phyloP scores from a whole-genome alignment of 129 eudicot species.

The Solidago caesia region DNA sequence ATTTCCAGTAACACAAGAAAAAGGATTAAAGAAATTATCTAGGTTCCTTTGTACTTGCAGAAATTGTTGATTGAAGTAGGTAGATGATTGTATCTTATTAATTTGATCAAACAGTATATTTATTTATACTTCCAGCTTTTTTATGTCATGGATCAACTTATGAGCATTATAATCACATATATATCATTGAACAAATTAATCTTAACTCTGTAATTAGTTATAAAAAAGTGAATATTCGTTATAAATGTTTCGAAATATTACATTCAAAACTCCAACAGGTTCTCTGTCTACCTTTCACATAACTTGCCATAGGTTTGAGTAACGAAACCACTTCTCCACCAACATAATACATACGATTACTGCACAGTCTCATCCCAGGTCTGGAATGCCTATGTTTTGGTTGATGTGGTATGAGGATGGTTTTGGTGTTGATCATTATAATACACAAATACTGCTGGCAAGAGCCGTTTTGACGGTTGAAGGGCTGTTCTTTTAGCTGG shows the following conservation, averaged over 20 bases:
- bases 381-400: background rate
- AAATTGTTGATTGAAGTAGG: slow-evolving; percentile 16
- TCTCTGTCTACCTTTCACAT: background rate
- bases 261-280: background rate
- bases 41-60: background rate
- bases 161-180: background rate
- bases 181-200: background rate
- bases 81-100: slow-evolving; percentile 31
- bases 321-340: background rate
- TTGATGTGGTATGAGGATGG: background rate
- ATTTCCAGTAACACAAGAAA: slow-evolving; percentile 9
- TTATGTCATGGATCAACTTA: slow-evolving; percentile 15
- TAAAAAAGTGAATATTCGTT: background rate
- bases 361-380: background rate
- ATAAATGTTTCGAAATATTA: background rate
- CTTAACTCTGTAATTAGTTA: slow-evolving; percentile 19
- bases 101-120: slow-evolving; percentile 28
- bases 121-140: slow-evolving; percentile 26
- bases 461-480: background rate
- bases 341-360: background rate
- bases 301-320: background rate
- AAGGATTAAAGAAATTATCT: slow-evolving; percentile 10
- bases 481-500: background rate
- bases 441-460: too few relatives aligned
- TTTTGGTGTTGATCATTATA: background rate